These are phyloP conservation scores for Pichia sp. DNA, from an alignment of 1,139 yeast genomes.

Conservation along the genomic window DNA sequence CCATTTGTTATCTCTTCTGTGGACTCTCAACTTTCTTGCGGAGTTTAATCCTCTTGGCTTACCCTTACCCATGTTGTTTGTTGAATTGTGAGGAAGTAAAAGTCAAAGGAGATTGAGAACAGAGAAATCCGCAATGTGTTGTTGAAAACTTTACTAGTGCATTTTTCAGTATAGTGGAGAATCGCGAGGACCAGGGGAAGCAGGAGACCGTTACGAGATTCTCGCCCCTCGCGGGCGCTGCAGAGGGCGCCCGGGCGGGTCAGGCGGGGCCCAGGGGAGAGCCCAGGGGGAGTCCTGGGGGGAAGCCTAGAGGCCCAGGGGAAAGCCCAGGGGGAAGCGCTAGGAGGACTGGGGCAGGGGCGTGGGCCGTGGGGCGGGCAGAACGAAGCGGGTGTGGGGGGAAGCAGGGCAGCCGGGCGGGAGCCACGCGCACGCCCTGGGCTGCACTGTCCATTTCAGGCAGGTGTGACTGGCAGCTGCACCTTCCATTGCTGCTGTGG, in stretches of 20 bases:
- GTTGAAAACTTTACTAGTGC: neutral
- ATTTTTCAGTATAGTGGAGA: too few relatives aligned
- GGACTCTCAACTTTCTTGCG: slow-evolving; percentile 99
- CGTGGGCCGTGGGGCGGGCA: too few relatives aligned
- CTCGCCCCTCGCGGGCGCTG: neutral
- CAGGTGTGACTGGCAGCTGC: neutral
- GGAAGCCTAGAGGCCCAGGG: too few relatives aligned
- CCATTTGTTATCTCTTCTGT: slow-evolving; percentile 99
- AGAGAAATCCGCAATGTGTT: too few relatives aligned
- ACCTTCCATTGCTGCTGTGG: neutral
- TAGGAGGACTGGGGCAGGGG: too few relatives aligned
- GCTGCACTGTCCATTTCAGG: neutral
- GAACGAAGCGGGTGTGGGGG: neutral
- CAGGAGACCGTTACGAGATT: neutral
- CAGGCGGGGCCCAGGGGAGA: too few relatives aligned
- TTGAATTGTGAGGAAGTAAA: slow-evolving; percentile 4
- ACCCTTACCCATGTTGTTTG: slow-evolving; percentile 42
- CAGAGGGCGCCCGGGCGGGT: neutral
- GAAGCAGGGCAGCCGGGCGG: neutral
- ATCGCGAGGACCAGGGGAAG: neutral
- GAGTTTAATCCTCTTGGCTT: slow-evolving; percentile 99
- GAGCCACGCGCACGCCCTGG: neutral
- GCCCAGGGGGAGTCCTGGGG: too few relatives aligned
- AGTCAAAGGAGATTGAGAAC: neutral
- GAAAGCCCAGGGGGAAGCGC: too few relatives aligned